Evolutionary conservation across 1,284 basidiomycete genomes (phyloP).

Genomic region (Fomitopsis schrenkii): DNA sequence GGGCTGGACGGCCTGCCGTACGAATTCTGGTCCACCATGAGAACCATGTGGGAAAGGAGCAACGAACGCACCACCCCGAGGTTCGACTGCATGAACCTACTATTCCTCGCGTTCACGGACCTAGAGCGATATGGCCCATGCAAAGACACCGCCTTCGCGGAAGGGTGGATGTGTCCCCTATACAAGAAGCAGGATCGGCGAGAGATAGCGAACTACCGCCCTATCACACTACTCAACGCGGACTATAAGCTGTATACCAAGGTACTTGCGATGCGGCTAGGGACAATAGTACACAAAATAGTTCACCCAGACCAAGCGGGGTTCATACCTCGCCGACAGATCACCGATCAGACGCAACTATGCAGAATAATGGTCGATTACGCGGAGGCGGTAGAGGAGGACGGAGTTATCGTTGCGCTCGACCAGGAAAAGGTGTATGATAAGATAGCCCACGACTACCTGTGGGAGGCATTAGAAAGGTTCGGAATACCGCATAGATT

Average conservation of each 20-base stretch:
- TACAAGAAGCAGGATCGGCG: slow-evolving; percentile 29
- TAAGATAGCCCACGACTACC: slow-evolving; percentile 25
- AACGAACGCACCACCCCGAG: background rate
- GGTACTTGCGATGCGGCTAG: slow-evolving; percentile 14
- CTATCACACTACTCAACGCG: slow-evolving; percentile 29
- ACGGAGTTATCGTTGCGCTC: too few relatives aligned
- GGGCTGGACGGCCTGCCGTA: slow-evolving; percentile 19
- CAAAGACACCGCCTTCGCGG: slow-evolving; percentile 13
- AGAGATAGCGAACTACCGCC: slow-evolving; percentile 28
- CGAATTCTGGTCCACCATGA: slow-evolving; percentile 19
- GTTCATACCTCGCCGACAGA: slow-evolving; percentile 23
- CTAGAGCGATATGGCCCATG: slow-evolving; percentile 13
- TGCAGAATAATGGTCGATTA: slow-evolving; percentile 18
- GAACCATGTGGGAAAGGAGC: too few relatives aligned
- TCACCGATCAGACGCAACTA: too few relatives aligned
- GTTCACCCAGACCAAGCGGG: slow-evolving; percentile 27
- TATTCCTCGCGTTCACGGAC: slow-evolving; percentile 6
- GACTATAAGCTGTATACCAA: slow-evolving; percentile 29
- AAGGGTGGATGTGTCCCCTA: slow-evolving; percentile 31
- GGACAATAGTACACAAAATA: slow-evolving; percentile 1
- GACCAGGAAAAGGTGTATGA: too few relatives aligned
- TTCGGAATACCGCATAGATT: slow-evolving; percentile 18
- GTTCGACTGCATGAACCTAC: background rate
- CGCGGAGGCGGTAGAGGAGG: too few relatives aligned
- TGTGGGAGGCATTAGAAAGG: slow-evolving; percentile 19